Percentiles rank a stretch among this genome's conserved stretches.
Evolutionary conservation across 1,284 basidiomycete genomes (phyloP).

Genomic region (Boletus mariae): DNA sequence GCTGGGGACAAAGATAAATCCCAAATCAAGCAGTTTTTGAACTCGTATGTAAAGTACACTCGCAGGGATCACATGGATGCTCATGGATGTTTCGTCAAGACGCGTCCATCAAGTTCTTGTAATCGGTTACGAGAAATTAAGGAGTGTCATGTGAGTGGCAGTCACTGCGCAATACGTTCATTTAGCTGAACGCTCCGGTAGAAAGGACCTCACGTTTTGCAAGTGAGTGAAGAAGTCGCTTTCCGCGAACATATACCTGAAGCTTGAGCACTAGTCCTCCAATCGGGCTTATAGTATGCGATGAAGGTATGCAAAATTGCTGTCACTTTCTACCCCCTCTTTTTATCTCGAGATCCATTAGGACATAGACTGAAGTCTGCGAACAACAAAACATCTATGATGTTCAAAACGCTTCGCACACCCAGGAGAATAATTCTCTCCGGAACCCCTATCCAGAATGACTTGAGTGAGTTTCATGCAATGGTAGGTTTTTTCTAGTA

Average conservation of each 20-base stretch:
- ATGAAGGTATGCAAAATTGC: conserved; percentile 65
- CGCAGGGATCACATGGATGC: conserved; percentile 1
- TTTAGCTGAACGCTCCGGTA: conserved; percentile 26
- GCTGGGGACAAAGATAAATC: conserved; percentile 78
- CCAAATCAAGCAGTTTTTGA: conserved; percentile 69
- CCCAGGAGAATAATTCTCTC: conserved; percentile 83
- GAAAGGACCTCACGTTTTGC: conserved; percentile 61
- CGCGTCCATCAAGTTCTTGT: conserved; percentile 83
- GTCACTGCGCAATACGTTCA: neutral
- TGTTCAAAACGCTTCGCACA: conserved; percentile 81
- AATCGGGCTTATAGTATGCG: conserved; percentile 92
- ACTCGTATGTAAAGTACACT: conserved; percentile 47
- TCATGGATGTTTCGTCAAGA: conserved; percentile 35
- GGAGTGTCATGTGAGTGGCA: conserved; percentile 66
- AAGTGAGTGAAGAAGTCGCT: conserved; percentile 40
- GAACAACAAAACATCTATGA: conserved; percentile 85
- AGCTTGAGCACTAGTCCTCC: conserved; percentile 54
- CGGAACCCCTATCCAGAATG: conserved; percentile 97
- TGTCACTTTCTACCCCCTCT: neutral
- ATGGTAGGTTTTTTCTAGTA: conserved; percentile 59
- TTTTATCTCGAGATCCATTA: conserved; percentile 25
- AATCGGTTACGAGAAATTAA: conserved; percentile 92
- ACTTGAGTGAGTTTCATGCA: conserved; percentile 91
- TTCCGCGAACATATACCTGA: conserved; percentile 1
- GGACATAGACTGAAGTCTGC: conserved; percentile 94